These are phyloP conservation scores for Phanerochaete carnosa DNA, from an alignment of 768 basidiomycete species.

Conservation along the genomic window DNA sequence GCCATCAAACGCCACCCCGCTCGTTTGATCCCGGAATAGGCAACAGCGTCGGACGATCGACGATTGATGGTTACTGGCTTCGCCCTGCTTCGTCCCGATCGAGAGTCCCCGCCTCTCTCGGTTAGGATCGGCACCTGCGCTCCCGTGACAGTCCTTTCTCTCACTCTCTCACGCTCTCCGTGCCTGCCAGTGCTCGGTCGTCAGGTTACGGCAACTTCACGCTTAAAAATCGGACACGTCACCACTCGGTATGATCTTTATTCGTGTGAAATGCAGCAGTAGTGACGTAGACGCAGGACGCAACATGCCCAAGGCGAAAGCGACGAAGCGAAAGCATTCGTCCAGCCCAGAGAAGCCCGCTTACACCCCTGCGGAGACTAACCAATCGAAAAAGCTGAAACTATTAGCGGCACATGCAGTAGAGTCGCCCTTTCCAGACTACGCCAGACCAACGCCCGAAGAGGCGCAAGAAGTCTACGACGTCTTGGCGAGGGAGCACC, in stretches of 20 bases:
- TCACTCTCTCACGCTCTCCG: neutral
- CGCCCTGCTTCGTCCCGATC: neutral
- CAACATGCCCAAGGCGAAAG: neutral
- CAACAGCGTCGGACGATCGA: neutral
- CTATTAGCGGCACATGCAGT: slow-evolving; percentile 38
- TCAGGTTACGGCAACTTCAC: neutral
- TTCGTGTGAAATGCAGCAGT: too few species aligned
- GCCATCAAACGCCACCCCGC: slow-evolving; percentile 4
- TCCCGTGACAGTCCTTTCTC: neutral
- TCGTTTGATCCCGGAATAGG: neutral
- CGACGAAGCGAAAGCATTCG: neutral
- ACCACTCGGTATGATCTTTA: too few species aligned
- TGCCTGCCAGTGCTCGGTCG: neutral
- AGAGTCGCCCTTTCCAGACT: slow-evolving; percentile 47
- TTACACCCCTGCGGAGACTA: slow-evolving; percentile 9
- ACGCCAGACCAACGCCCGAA: slow-evolving; percentile 38
- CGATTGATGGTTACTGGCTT: neutral
- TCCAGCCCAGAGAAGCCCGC: neutral
- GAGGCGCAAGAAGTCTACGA: slow-evolving; percentile 39
- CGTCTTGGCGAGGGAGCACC: slow-evolving; percentile 35
- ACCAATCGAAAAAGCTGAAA: slow-evolving; percentile 47
- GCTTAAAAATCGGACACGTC: too few species aligned
- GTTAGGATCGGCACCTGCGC: neutral
- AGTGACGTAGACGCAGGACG: neutral
- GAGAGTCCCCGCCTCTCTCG: neutral